Conservation (phyloP, 257 asterid genomes). For the Ophiorrhiza pumila region DNA sequence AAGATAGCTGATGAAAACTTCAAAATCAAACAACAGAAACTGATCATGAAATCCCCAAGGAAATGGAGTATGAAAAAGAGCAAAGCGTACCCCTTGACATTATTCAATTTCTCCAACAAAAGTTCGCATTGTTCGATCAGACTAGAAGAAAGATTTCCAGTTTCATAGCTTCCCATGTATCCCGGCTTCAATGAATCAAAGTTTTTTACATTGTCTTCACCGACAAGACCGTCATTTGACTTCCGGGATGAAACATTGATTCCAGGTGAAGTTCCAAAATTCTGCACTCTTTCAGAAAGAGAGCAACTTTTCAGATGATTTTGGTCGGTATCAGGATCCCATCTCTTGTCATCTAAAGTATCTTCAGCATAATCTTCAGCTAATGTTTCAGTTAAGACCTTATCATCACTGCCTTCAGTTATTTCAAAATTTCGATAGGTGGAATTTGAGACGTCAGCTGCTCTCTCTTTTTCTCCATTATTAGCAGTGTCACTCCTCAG, state of each 20-base stretch:
- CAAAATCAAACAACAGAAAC: not conserved
- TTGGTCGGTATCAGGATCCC: constrained; percentile 29
- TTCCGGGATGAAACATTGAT: constrained; percentile 7
- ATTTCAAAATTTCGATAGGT: constrained; percentile 16
- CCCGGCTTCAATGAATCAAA: constrained; percentile 12
- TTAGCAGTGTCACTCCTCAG: constrained; percentile 32
- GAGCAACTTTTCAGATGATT: constrained; percentile 11
- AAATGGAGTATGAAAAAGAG: constrained; percentile 12
- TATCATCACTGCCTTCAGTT: constrained; percentile 19
- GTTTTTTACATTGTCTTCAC: constrained; percentile 7
- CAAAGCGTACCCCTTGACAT: constrained; percentile 49
- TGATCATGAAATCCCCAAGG: not conserved
- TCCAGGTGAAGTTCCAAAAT: constrained; percentile 29
- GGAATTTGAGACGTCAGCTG: constrained; percentile 22
- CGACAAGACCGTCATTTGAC: constrained; percentile 17
- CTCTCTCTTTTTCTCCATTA: constrained; percentile 26
- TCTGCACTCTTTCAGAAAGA: constrained; percentile 2
- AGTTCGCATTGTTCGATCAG: constrained; percentile 55
- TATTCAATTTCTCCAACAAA: constrained; percentile 58
- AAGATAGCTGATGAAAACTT: not conserved
- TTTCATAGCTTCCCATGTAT: constrained; percentile 27
- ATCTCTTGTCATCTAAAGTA: constrained; percentile 29
- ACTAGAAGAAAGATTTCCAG: constrained; percentile 35
- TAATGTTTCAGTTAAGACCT: constrained; percentile 22
- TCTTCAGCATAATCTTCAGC: constrained; percentile 30